phyloP scores from a whole-genome alignment of 139 green algal genomes.

The Asterochloris erici region DNA sequence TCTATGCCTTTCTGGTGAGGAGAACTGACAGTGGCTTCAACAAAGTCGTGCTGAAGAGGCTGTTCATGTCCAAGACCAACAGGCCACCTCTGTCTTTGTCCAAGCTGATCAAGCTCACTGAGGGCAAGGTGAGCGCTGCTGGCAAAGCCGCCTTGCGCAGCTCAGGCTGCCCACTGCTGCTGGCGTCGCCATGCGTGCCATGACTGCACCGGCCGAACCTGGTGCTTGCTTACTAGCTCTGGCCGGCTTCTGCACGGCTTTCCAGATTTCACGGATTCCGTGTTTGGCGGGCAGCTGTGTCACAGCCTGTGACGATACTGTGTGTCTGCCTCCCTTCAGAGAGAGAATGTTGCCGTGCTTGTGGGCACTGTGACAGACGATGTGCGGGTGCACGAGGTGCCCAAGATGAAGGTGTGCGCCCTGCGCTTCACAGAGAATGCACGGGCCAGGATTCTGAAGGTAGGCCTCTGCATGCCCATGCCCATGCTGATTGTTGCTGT shows the following conservation, averaged over 20 bases:
- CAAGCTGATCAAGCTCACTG: slow-evolving; percentile 90
- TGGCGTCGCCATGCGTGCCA: too few relatives aligned
- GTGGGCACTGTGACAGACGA: slow-evolving; percentile 97
- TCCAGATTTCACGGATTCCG: too few relatives aligned
- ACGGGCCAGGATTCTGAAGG: slow-evolving; percentile 94
- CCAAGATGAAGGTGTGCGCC: slow-evolving; percentile 87
- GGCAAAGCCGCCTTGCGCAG: too few relatives aligned
- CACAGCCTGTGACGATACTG: too few relatives aligned
- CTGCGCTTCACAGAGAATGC: slow-evolving; percentile 97
- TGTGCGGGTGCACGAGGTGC: slow-evolving; percentile 86
- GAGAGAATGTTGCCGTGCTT: slow-evolving; percentile 90
- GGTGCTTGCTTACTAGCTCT: too few relatives aligned
- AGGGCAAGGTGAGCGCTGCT: slow-evolving; percentile 72
- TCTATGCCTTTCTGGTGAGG: slow-evolving; percentile 96
- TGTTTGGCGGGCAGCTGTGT: too few relatives aligned
- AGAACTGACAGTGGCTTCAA: slow-evolving; percentile 96
- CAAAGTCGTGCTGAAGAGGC: slow-evolving; percentile 92
- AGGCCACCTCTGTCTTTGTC: slow-evolving; percentile 92
- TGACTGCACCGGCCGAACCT: too few relatives aligned
- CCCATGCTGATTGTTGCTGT: too few relatives aligned
- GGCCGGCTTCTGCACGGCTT: too few relatives aligned
- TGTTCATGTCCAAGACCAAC: slow-evolving; percentile 97
- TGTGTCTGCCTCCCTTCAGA: slow-evolving; percentile 22
- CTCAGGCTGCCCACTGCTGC: too few relatives aligned
- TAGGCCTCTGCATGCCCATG: slow-evolving; percentile 15